Evolutionary conservation across 495 filamentous ascomycete species (phyloP), one percentile per base, ranked within the genome.

Genomic region (Talaromyces adpressus): DNA sequence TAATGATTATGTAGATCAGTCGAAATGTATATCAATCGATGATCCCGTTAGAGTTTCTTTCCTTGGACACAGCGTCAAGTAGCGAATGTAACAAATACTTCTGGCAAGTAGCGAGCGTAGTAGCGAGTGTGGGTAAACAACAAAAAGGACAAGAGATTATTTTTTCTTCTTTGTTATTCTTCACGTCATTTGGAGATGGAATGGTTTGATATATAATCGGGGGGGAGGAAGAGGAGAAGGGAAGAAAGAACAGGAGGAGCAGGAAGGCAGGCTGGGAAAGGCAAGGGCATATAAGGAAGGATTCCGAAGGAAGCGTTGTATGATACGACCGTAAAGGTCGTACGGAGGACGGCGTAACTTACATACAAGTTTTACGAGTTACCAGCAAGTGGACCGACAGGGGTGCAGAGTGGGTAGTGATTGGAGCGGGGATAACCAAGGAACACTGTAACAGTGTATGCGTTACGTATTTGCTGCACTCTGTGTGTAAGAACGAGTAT

Each of bases 91-190:
- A 65, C 72, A 70, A 66, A 72, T 62, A 64, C 70, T 75, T 65
- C 66, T 71, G 68, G 74, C 69, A 75, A 69, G 69, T 73, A 79
- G 76, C 77, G 76, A 80, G 74, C 77, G 77, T 80, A 69, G 72
- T 68, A 74, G 74, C 73, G 73, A 77, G 73, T 69, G 74, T 73
- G 68, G 65, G 65, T 67, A 66, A 72, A 76, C 77, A 75, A 77
- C 45, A 57, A 57, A 57, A 52, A 49, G 36, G 32, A 63, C 51
- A 27, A 62, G 36, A 49, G 23, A 62, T 27, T 25, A 18, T 39
- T 36, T 59, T 60, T n/a, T 29, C 41, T 51, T 62, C 29, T n/a
- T 51, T 52, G 30, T 32, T 58, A 61, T 58, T 41, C 22, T 57
- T 63, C 51, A 63, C 52, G 62, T 63, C 62, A 65, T 69, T 65